phyloP scores from a whole-genome alignment of 352 stramenopile genomes.

The Phytophthora ohioensis region DNA sequence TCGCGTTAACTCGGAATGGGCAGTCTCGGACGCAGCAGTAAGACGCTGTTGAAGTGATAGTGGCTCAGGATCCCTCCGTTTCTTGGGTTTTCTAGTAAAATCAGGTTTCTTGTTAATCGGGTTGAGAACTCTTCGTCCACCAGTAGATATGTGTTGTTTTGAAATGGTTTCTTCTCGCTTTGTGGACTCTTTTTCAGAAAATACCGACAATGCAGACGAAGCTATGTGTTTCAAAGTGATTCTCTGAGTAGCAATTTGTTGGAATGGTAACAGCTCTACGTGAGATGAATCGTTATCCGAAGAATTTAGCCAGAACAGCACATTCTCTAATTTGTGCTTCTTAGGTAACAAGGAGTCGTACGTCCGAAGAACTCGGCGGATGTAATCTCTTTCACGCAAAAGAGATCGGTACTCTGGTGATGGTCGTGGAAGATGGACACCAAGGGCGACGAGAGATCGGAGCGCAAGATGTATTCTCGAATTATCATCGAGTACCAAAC shows the following conservation, averaged over 20 bases:
- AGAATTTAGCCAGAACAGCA: conserved; percentile 1
- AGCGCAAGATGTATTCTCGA: conserved; percentile 48
- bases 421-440: conserved; percentile 38
- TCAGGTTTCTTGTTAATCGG: conserved; percentile 14
- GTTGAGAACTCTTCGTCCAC: conserved; percentile 2
- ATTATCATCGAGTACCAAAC: conserved; percentile 7
- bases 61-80: not conserved
- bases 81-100: not conserved
- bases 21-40: conserved; percentile 10
- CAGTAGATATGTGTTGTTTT: not conserved
- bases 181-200: conserved; percentile 7
- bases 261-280: conserved; percentile 14
- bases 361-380: conserved; percentile 4
- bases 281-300: not conserved
- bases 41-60: conserved; percentile 23
- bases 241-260: conserved; percentile 19
- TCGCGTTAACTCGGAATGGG: conserved; percentile 17
- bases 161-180: not conserved
- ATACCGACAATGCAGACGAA: conserved; percentile 9
- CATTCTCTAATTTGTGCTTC: conserved; percentile 1
- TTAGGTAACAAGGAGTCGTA: not conserved
- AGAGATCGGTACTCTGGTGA: conserved; percentile 49
- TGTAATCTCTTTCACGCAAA: conserved; percentile 13
- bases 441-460: conserved; percentile 45
- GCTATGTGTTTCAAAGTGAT: conserved; percentile 21